phyloP scores from a whole-genome alignment of 305 asterid genomes.

The Monarda citriodora region DNA sequence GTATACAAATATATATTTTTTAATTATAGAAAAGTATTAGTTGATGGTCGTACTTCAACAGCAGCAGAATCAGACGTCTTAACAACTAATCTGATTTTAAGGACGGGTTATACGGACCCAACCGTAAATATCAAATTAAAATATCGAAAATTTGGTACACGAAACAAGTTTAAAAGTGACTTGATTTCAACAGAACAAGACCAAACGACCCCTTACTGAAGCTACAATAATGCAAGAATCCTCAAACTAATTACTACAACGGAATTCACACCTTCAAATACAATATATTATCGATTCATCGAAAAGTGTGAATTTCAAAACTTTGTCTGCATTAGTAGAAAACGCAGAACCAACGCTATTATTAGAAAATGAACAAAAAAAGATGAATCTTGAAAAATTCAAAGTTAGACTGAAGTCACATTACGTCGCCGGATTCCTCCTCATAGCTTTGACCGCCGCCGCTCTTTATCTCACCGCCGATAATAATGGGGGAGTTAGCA shows the following conservation, averaged over 20 bases:
- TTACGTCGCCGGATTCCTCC: constrained; percentile 21
- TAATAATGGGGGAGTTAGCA: background rate
- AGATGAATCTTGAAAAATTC: constrained; percentile 14
- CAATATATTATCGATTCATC: background rate
- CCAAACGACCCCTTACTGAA: too few species aligned
- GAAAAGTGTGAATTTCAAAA: background rate
- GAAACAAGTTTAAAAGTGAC: too few species aligned
- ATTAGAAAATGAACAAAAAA: background rate
- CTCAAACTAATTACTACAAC: background rate
- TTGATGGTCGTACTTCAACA: too few species aligned
- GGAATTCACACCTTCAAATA: too few species aligned
- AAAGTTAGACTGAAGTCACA: constrained; percentile 18
- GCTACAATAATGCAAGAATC: constrained; percentile 11
- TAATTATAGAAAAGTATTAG: too few species aligned
- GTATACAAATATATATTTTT: too few species aligned
- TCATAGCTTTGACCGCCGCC: constrained; percentile 17
- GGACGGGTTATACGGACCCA: too few species aligned
- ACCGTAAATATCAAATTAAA: too few species aligned
- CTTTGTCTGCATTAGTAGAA: background rate
- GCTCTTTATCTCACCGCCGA: constrained; percentile 15
- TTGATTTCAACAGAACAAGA: too few species aligned
- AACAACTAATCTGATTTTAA: constrained; percentile 14
- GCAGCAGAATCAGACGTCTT: background rate
- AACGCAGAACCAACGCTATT: background rate
- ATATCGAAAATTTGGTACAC: too few species aligned